These are phyloP conservation scores for Endoconidiophora laricicola DNA, from an alignment of 2,329 filamentous ascomycete genomes.

Conservation along the genomic window DNA sequence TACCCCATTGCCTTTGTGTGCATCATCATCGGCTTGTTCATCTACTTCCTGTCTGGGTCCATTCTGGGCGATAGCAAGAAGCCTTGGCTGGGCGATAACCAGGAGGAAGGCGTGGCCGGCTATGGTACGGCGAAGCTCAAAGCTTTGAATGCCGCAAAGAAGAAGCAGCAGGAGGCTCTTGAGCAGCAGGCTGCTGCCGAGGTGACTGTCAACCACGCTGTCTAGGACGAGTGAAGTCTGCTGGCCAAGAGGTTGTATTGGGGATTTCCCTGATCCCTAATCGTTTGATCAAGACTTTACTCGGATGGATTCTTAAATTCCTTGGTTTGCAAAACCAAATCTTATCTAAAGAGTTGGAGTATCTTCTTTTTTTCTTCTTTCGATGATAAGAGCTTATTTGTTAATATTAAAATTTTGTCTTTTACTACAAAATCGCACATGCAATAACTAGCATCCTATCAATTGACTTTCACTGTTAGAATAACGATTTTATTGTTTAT, in stretches of 20 bases:
- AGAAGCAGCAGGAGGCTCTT: slow-evolving; percentile 2
- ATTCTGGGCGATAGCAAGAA: slow-evolving; percentile 78
- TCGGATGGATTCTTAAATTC: too few relatives aligned
- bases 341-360: neutral
- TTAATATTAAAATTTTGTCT: too few relatives aligned
- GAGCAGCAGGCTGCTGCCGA: neutral
- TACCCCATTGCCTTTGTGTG: slow-evolving; percentile 92
- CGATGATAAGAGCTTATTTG: too few relatives aligned
- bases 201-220: neutral
- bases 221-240: neutral
- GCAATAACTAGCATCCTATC: neutral
- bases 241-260: too few relatives aligned
- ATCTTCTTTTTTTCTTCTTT: neutral
- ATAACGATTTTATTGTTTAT: too few relatives aligned
- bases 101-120: slow-evolving; percentile 65
- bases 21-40: slow-evolving; percentile 69
- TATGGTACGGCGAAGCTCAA: slow-evolving; percentile 72
- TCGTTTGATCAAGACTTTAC: too few relatives aligned
- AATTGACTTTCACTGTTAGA: too few relatives aligned
- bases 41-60: slow-evolving; percentile 76
- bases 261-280: too few relatives aligned
- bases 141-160: slow-evolving; percentile 40
- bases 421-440: neutral
- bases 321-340: neutral
- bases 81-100: slow-evolving; percentile 81